These are phyloP conservation scores for Ustulina deusta DNA, from an alignment of 2,329 filamentous ascomycete genomes.

Conservation along the genomic window DNA sequence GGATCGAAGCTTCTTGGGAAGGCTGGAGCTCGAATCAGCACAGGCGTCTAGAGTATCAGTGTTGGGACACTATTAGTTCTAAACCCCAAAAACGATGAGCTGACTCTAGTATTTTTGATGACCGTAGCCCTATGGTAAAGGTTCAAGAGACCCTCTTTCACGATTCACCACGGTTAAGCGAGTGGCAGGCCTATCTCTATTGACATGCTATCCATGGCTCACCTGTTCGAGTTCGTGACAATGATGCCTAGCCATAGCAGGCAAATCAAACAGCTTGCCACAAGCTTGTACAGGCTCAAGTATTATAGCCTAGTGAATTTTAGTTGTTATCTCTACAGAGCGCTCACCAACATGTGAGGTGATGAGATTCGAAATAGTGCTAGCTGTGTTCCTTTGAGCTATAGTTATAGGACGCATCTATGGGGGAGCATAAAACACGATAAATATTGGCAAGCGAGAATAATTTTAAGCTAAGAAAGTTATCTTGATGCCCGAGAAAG, in stretches of 20 bases:
- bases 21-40: background rate
- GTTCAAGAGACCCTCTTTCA: background rate
- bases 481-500: background rate
- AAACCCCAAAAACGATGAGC: background rate
- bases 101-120: background rate
- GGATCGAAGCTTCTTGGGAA: too few relatives aligned
- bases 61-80: background rate
- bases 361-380: background rate
- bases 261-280: background rate
- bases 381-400: background rate
- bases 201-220: background rate
- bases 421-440: background rate
- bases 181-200: background rate
- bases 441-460: background rate
- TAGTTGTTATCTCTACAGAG: too few relatives aligned
- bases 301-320: background rate
- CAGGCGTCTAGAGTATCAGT: background rate
- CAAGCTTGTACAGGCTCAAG: background rate
- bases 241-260: background rate
- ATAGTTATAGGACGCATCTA: too few relatives aligned
- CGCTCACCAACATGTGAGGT: background rate
- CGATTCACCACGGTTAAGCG: background rate
- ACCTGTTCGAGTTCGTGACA: background rate
- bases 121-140: background rate
- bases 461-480: too few relatives aligned